Percentiles rank a stretch among this genome's conserved stretches.
These are phyloP conservation scores for Microglena sp. DNA, from an alignment of 139 green algal genomes.

Conservation along the genomic window DNA sequence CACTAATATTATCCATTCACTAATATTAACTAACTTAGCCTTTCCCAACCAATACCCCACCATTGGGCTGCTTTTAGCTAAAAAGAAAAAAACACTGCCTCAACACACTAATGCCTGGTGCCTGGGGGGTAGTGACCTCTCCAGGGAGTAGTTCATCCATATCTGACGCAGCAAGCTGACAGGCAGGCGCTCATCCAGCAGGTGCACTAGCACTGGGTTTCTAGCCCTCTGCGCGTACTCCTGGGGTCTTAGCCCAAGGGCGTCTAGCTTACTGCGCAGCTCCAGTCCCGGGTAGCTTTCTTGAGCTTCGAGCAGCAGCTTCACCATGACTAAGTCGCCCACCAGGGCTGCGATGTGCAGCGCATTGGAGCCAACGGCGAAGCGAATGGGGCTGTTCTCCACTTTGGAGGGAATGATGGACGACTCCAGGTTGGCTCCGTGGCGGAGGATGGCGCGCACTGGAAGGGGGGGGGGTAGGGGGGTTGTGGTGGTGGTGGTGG, in stretches of 20 bases:
- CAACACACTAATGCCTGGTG: too few relatives aligned
- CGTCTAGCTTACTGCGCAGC: slow-evolving; percentile 25
- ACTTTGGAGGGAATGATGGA: slow-evolving; percentile 21
- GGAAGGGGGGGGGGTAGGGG: background rate
- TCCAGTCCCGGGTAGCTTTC: slow-evolving; percentile 24
- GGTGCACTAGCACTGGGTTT: slow-evolving; percentile 36
- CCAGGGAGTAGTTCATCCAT: slow-evolving; percentile 35
- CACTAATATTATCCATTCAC: too few relatives aligned
- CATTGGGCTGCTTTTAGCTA: too few relatives aligned
- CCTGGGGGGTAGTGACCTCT: slow-evolving; percentile 19
- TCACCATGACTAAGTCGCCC: slow-evolving; percentile 32
- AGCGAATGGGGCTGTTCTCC: slow-evolving; percentile 27
- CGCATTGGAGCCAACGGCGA: slow-evolving; percentile 30
- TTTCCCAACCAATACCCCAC: too few relatives aligned
- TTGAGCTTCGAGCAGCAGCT: slow-evolving; percentile 28
- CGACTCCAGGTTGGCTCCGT: slow-evolving; percentile 26
- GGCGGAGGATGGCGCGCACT: slow-evolving; percentile 35
- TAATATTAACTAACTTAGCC: too few relatives aligned
- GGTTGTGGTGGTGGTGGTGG: too few relatives aligned
- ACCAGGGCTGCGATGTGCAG: slow-evolving; percentile 45
- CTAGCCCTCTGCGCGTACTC: slow-evolving; percentile 26
- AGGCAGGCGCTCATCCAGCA: slow-evolving; percentile 40
- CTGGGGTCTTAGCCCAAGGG: slow-evolving; percentile 20
- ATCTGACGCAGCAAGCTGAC: slow-evolving; percentile 31
- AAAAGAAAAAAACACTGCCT: too few relatives aligned